Evolutionary conservation across 2,329 filamentous ascomycete species (phyloP).

Genomic region (Sclerotinia glacialis): DNA sequence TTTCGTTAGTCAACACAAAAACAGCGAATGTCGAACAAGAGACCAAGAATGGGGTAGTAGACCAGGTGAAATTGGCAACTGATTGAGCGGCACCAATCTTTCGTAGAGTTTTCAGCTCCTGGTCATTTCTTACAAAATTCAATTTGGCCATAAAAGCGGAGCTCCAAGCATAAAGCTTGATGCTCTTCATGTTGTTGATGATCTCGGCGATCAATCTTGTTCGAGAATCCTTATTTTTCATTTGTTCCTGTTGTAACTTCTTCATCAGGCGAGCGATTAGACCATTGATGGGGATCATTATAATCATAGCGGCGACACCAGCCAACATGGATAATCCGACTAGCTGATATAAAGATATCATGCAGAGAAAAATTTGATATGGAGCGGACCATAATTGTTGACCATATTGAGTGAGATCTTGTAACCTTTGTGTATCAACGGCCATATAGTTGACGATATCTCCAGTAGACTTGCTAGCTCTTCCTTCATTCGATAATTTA

Average conservation of each 20-base stretch:
- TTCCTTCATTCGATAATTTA: constrained; percentile 87
- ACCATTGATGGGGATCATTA: constrained; percentile 97
- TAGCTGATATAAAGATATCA: constrained; percentile 93
- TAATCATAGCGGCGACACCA: constrained; percentile 88
- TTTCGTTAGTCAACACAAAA: constrained; percentile 80
- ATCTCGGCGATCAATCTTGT: constrained; percentile 96
- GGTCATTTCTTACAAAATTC: constrained; percentile 92
- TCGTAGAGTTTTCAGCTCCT: constrained; percentile 89
- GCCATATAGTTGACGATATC: constrained; percentile 99
- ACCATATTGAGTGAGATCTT: constrained; percentile 92
- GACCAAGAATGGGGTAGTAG: constrained; percentile 92
- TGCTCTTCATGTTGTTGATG: constrained; percentile 98
- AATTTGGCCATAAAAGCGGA: constrained; percentile 96
- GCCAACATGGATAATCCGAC: constrained; percentile 94
- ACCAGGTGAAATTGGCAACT: constrained; percentile 97
- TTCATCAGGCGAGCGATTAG: constrained; percentile 92
- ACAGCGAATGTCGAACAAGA: constrained; percentile 95
- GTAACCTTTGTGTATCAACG: constrained; percentile 90
- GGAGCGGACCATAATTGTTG: constrained; percentile 96
- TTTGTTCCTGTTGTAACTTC: constrained; percentile 88
- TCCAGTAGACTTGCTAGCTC: constrained; percentile 83
- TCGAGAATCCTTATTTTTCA: constrained; percentile 97
- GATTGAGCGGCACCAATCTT: constrained; percentile 95
- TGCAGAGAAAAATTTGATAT: constrained; percentile 93
- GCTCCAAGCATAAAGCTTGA: constrained; percentile 98